Percentiles rank a stretch among this genome's conserved stretches.
These are phyloP conservation scores for Corynascus novoguineensis DNA, from an alignment of 495 filamentous ascomycete genomes.

Conservation along the genomic window DNA sequence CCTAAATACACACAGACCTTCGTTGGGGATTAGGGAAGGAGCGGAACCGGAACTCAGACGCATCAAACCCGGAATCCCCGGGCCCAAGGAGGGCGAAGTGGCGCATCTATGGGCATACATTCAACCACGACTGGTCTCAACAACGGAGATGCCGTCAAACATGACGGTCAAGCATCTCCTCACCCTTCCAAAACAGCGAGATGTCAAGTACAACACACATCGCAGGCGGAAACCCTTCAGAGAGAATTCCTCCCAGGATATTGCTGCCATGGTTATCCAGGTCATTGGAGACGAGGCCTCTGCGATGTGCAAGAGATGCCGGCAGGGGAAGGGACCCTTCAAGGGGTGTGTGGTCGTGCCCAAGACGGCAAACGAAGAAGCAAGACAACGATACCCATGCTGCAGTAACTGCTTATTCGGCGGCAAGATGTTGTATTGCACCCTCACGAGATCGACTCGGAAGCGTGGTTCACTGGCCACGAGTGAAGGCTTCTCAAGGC, in stretches of 20 bases:
- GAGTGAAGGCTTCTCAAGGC: not conserved
- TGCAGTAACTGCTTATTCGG: constrained; percentile 24
- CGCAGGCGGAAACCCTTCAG: constrained; percentile 1
- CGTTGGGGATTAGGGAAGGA: not conserved
- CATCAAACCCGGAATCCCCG: not conserved
- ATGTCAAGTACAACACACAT: constrained; percentile 16
- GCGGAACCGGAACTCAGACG: not conserved
- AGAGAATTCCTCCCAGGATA: constrained; percentile 19
- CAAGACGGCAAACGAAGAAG: not conserved
- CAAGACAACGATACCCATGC: constrained; percentile 13
- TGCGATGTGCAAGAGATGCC: constrained; percentile 16
- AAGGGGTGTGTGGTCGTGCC: constrained; percentile 14
- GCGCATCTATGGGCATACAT: not conserved
- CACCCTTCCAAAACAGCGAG: constrained; percentile 15
- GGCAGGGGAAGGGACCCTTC: constrained; percentile 13
- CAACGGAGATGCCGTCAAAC: not conserved
- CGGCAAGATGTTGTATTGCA: constrained; percentile 13
- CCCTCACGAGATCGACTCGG: not conserved
- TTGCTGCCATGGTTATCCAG: constrained; percentile 29
- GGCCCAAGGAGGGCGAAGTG: not conserved
- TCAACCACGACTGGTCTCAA: not conserved
- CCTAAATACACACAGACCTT: not conserved
- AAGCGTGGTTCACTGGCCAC: not conserved
- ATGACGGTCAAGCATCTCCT: not conserved
- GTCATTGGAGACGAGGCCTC: constrained; percentile 18